Conservation (phyloP, 495 filamentous ascomycete species). For the Talaromyces borbonicus region DNA sequence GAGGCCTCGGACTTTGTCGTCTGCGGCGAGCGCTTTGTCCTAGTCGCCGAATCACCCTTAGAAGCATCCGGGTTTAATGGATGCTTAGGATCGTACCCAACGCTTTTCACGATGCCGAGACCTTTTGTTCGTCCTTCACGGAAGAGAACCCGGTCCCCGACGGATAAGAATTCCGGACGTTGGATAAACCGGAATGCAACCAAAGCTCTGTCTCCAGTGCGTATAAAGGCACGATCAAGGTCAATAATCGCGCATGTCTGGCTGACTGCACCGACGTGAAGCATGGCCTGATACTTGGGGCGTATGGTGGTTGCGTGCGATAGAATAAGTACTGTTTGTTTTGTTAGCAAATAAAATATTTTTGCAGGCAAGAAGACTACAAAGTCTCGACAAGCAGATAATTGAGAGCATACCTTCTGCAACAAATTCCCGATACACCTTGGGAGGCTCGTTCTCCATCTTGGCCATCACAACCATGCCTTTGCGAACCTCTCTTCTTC, state of each 20-base stretch:
- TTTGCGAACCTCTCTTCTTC: slow-evolving; percentile 90
- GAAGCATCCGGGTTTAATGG: slow-evolving; percentile 42
- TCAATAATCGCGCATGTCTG: slow-evolving; percentile 98
- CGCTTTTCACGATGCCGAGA: slow-evolving; percentile 81
- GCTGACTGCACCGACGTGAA: slow-evolving; percentile 89
- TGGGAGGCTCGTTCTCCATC: slow-evolving; percentile 57
- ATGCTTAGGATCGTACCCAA: slow-evolving; percentile 70
- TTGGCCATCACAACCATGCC: slow-evolving; percentile 96
- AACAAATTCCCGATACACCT: slow-evolving; percentile 86
- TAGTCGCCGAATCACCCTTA: slow-evolving; percentile 3
- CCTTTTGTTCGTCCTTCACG: slow-evolving; percentile 94
- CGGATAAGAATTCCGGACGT: slow-evolving; percentile 84
- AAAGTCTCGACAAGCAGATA: too few relatives aligned
- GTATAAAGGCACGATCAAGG: slow-evolving; percentile 90
- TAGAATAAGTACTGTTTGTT: slow-evolving; percentile 67
- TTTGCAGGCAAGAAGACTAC: not conserved
- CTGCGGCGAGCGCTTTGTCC: not conserved
- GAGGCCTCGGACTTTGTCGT: not conserved
- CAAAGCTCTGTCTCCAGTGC: slow-evolving; percentile 82
- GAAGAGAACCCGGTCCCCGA: slow-evolving; percentile 85
- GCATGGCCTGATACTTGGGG: slow-evolving; percentile 96
- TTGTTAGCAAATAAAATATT: not conserved
- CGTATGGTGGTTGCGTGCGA: slow-evolving; percentile 98
- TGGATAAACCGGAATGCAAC: slow-evolving; percentile 95
- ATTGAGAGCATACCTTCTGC: slow-evolving; percentile 64